These are phyloP conservation scores for Parafenestella ontariensis DNA, from an alignment of 2,329 filamentous ascomycete species.

Conservation along the genomic window DNA sequence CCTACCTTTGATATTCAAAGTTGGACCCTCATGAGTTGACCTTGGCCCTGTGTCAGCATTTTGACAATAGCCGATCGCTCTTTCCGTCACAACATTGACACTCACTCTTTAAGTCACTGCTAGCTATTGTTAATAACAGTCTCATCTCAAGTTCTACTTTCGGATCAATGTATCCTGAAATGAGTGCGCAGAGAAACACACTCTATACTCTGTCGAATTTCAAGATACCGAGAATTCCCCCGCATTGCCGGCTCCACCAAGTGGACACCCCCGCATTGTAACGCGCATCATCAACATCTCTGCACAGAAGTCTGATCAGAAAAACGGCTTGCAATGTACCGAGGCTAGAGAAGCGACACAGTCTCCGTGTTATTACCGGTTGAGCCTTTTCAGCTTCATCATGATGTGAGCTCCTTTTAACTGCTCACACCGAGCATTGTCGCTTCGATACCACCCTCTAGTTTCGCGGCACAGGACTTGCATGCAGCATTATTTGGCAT, in stretches of 20 bases:
- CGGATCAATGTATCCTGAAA: background rate
- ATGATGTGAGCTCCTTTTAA: conserved; percentile 8
- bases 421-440: background rate
- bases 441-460: background rate
- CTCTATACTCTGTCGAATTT: background rate
- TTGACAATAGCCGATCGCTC: background rate
- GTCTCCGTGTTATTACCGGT: conserved; percentile 17
- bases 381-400: background rate
- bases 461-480: conserved; percentile 8
- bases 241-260: conserved; percentile 5
- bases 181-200: too few relatives aligned
- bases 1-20: background rate
- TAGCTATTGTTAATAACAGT: background rate
- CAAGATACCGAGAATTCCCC: conserved; percentile 17
- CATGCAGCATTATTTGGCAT: conserved; percentile 3
- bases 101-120: background rate
- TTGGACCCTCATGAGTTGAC: background rate
- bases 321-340: conserved; percentile 9
- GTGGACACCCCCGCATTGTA: conserved; percentile 18
- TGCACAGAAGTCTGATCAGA: background rate
- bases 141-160: background rate
- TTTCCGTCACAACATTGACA: background rate
- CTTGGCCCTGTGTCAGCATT: background rate
- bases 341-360: conserved; percentile 13
- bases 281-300: conserved; percentile 8